Conservation (phyloP, 345 rosid species). For the Gossypium longicalyx region DNA sequence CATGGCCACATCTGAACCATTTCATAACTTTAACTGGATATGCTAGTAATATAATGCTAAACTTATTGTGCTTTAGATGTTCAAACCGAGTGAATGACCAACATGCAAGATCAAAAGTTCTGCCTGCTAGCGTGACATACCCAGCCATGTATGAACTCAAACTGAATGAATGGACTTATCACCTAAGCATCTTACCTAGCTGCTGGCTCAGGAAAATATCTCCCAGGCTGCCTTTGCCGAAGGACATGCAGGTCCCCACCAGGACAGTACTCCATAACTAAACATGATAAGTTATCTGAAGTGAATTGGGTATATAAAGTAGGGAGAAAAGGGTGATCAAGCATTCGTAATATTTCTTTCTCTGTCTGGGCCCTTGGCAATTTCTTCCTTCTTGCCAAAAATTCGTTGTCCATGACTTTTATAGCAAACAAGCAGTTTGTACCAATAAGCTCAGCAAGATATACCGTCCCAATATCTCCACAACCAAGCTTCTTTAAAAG, state of each 20-base stretch:
- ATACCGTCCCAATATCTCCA: conserved; percentile 95
- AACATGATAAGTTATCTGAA: conserved; percentile 74
- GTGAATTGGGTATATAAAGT: conserved; percentile 80
- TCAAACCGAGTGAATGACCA: conserved; percentile 4
- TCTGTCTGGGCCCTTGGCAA: conserved; percentile 88
- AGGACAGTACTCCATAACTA: conserved; percentile 97
- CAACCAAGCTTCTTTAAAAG: conserved; percentile 87
- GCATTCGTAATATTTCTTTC: conserved; percentile 71
- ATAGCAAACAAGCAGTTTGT: conserved; percentile 75
- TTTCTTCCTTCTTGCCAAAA: conserved; percentile 82
- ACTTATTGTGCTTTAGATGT: conserved; percentile 2
- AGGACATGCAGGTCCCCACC: conserved; percentile 96
- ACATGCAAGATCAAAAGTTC: neutral
- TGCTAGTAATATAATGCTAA: neutral
- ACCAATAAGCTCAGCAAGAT: conserved; percentile 80
- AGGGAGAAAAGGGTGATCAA: conserved; percentile 96
- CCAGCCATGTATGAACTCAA: neutral
- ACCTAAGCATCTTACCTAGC: conserved; percentile 51
- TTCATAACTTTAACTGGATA: neutral
- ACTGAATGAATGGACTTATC: neutral
- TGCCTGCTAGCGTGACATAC: neutral
- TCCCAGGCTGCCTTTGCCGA: conserved; percentile 80
- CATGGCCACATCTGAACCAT: neutral
- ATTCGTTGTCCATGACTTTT: conserved; percentile 92
- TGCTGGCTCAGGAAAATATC: conserved; percentile 77